Percentiles rank a stretch among this genome's conserved stretches.
Conservation (phyloP, 2,329 filamentous ascomycete species). For the Neurospora crassa region DNA sequence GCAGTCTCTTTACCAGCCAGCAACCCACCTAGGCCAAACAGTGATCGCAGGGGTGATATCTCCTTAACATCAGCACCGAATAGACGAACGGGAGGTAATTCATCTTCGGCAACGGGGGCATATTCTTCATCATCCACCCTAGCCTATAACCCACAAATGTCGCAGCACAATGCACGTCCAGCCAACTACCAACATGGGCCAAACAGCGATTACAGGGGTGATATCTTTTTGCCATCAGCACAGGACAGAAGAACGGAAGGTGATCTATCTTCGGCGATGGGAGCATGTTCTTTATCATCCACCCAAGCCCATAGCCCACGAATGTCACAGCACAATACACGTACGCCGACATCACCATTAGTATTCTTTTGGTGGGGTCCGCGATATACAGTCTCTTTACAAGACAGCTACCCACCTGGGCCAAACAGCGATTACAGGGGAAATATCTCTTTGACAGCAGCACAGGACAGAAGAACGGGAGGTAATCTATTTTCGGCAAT, state of each 20-base stretch:
- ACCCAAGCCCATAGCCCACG: not conserved
- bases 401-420: not conserved
- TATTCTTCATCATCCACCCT: not conserved
- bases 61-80: not conserved
- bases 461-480: not conserved
- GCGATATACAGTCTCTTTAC: not conserved
- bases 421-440: not conserved
- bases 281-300: too few species aligned
- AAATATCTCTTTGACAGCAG: not conserved
- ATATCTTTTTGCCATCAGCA: too few species aligned
- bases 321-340: not conserved
- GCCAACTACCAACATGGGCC: too few species aligned
- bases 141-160: not conserved
- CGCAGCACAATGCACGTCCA: not conserved
- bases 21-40: not conserved
- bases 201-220: too few species aligned
- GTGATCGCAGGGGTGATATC: not conserved
- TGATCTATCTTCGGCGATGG: not conserved
- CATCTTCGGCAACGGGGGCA: not conserved
- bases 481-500: not conserved
- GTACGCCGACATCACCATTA: not conserved
- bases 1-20: not conserved
- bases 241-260: too few species aligned
- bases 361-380: not conserved
- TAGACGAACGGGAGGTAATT: not conserved